These are phyloP conservation scores for Asterochloris erici DNA, from an alignment of 139 green algal species.

Conservation along the genomic window DNA sequence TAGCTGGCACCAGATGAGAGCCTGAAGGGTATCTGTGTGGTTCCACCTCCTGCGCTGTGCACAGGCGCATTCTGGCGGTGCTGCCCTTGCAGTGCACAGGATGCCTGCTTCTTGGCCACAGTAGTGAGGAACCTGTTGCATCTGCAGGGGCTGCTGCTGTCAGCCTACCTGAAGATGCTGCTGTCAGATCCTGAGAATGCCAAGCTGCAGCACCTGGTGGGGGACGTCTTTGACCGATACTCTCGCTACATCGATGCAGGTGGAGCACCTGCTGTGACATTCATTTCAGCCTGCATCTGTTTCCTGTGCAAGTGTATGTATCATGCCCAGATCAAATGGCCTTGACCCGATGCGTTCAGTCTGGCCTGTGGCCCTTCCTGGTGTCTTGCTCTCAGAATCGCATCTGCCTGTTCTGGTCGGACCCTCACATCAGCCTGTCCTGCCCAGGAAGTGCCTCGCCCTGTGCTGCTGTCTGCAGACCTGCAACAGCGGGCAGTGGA, in stretches of 20 bases:
- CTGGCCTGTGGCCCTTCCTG: neutral
- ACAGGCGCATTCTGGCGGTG: neutral
- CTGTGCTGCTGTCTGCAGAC: slow-evolving; percentile 65
- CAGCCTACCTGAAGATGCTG: slow-evolving; percentile 65
- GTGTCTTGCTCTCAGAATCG: no score
- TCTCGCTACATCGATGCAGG: slow-evolving; percentile 52
- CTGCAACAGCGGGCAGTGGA: slow-evolving; percentile 93
- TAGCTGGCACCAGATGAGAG: neutral
- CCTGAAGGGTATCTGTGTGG: neutral
- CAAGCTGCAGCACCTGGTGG: slow-evolving; percentile 48
- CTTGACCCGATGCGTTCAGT: no score
- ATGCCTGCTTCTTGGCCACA: no score
- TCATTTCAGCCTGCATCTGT: no score
- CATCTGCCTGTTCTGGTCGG: no score
- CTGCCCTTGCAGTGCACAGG: no score
- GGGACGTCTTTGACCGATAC: slow-evolving; percentile 60
- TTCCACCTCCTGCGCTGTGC: neutral
- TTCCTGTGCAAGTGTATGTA: no score
- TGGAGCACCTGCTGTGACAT: no score
- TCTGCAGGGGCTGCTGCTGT: slow-evolving; percentile 77
- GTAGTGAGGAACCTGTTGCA: neutral
- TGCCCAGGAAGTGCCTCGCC: no score
- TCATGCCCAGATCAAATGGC: no score
- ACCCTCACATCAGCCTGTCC: no score
- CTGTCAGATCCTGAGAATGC: slow-evolving; percentile 51